phyloP scores from a whole-genome alignment of 371 early-diverging fungal genomes.

The Edhazardia aedis region DNA sequence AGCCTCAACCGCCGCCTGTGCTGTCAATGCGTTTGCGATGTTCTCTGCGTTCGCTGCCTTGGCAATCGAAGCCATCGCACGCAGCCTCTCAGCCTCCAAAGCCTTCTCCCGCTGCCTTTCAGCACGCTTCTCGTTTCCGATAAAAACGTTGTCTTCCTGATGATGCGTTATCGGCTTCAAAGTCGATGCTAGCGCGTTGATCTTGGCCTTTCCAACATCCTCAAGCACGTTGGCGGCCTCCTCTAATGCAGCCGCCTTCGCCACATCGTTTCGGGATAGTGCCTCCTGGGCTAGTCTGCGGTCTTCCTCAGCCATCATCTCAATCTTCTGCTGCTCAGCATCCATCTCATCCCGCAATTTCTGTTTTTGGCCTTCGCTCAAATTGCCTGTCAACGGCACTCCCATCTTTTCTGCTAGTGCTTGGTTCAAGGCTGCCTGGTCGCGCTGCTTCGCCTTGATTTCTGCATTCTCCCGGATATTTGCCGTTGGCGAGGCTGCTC shows the following conservation, averaged over 20 bases:
- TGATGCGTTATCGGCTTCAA: too few species aligned
- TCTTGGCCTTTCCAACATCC: background rate
- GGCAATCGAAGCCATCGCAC: background rate
- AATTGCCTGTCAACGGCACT: background rate
- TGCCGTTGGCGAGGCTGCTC: constrained; percentile 4
- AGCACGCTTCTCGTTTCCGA: too few species aligned
- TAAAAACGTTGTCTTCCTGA: too few species aligned
- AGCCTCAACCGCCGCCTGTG: background rate
- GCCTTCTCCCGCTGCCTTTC: background rate
- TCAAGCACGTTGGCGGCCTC: background rate
- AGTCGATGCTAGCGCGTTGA: too few species aligned
- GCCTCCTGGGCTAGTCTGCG: background rate
- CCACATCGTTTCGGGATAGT: background rate
- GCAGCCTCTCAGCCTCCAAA: background rate
- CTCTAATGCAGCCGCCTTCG: background rate
- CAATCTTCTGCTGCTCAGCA: background rate
- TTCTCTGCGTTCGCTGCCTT: constrained; percentile 2
- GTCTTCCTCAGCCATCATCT: background rate
- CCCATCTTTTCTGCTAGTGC: constrained; percentile 2
- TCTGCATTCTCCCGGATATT: too few species aligned
- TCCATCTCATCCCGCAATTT: constrained; percentile 13
- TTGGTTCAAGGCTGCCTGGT: constrained; percentile 1
- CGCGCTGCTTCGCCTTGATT: background rate
- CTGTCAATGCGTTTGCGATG: background rate
- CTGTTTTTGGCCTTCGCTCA: background rate